Evolutionary conservation across 257 asterid species (phyloP).

Genomic region (Craterostigma plantagineum): DNA sequence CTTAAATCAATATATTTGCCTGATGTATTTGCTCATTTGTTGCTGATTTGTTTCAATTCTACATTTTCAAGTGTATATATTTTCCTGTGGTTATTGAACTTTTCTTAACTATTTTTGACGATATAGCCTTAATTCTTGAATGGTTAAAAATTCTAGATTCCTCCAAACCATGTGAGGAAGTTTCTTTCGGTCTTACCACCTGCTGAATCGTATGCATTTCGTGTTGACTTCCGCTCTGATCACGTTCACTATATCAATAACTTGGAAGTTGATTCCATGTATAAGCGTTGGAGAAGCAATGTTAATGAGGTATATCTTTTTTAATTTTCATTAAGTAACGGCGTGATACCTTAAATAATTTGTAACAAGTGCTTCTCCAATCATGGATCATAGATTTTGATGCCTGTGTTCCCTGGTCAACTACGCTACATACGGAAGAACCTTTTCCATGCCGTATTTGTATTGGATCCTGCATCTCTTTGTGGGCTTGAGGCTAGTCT

Average conservation of each 20-base stretch:
- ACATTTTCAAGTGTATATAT: too few species aligned
- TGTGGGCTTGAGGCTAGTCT: slow-evolving; percentile 82
- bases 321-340: background rate
- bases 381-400: too few species aligned
- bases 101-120: slow-evolving; percentile 9
- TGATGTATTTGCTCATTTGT: too few species aligned
- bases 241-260: slow-evolving; percentile 88
- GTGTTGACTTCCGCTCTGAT: slow-evolving; percentile 85
- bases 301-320: slow-evolving; percentile 54
- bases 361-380: slow-evolving; percentile 13
- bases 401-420: slow-evolving; percentile 99
- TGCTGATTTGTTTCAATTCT: too few species aligned
- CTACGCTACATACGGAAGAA: slow-evolving; percentile 92
- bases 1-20: background rate
- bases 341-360: background rate
- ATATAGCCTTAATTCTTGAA: slow-evolving; percentile 11
- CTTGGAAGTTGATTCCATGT: slow-evolving; percentile 84
- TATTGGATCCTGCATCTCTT: slow-evolving; percentile 77
- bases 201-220: slow-evolving; percentile 49
- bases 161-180: slow-evolving; percentile 53
- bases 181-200: slow-evolving; percentile 82
- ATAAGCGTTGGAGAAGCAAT: slow-evolving; percentile 93
- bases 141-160: slow-evolving; percentile 37
- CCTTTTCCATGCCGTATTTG: slow-evolving; percentile 78
- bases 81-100: slow-evolving; percentile 8